These are phyloP conservation scores for Candida incommunis DNA, from an alignment of 805 yeast genomes.

Conservation along the genomic window DNA sequence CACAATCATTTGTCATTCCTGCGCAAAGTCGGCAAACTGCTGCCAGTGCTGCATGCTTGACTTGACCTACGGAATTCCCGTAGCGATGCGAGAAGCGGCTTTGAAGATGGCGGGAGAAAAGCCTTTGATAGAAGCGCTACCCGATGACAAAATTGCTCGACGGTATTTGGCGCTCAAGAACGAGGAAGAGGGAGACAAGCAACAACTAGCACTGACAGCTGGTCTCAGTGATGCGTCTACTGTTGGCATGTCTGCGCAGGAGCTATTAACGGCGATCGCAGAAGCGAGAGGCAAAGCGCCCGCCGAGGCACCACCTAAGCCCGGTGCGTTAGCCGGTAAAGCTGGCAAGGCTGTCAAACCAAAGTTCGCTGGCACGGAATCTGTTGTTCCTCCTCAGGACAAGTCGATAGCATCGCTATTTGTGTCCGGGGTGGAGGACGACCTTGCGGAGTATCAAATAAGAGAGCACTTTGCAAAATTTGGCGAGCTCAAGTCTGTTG, in stretches of 20 bases:
- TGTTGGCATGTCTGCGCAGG: slow-evolving; percentile 31
- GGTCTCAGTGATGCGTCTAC: slow-evolving; percentile 9
- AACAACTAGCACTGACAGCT: slow-evolving; percentile 7
- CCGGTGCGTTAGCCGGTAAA: neutral
- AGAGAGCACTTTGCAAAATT: slow-evolving; percentile 32
- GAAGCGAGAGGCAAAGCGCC: slow-evolving; percentile 8
- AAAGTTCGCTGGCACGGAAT: slow-evolving; percentile 44
- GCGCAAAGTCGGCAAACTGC: slow-evolving; percentile 67
- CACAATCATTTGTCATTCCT: slow-evolving; percentile 66
- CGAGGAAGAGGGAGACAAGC: slow-evolving; percentile 13
- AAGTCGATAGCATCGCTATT: slow-evolving; percentile 43
- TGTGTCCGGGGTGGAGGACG: slow-evolving; percentile 57
- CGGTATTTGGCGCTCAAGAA: slow-evolving; percentile 42
- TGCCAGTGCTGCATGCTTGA: slow-evolving; percentile 86
- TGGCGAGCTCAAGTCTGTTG: slow-evolving; percentile 35
- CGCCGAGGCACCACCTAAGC: slow-evolving; percentile 23
- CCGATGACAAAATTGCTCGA: slow-evolving; percentile 39
- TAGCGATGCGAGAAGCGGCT: slow-evolving; percentile 68
- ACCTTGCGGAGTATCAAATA: slow-evolving; percentile 49
- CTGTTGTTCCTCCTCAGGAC: slow-evolving; percentile 31
- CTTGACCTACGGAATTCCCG: slow-evolving; percentile 65
- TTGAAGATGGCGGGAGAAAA: slow-evolving; percentile 51
- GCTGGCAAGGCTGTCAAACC: slow-evolving; percentile 18
- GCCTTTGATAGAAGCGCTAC: slow-evolving; percentile 24
- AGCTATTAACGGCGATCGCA: slow-evolving; percentile 38